Evolutionary conservation across 495 filamentous ascomycete genomes (phyloP), one percentile per base, ranked within the genome.

Genomic region (Penicillium bovifimosum): DNA sequence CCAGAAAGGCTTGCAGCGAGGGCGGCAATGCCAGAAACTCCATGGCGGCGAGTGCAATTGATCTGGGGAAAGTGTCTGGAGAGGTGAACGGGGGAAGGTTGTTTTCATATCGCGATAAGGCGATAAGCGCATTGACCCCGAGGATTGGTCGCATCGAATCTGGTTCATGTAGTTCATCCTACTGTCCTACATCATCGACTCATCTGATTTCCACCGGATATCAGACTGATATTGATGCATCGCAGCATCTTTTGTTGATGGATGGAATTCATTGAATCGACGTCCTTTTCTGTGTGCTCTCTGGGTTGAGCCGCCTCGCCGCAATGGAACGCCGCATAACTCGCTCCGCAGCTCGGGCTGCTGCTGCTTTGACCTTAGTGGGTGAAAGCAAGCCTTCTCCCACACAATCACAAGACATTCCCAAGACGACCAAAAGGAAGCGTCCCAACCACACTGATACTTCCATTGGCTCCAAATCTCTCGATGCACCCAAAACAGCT

Each of bases 11-110:
- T 17, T 55, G 60, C 18, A 72, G 17, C 8, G 50, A 52, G 10
- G 55, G 60, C n/a, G 66, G 66, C 9, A 71, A 48, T 32, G 60
- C 38, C 17, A 66, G 56, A n/a, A 42, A 54, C 13, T 63, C 67
- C 70, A 74, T 74, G 67, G 59, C 35, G 20, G 41, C 39, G 18
- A 49, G 50, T 43, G 45, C 28, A 53, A 50, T 52, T 59, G 58
- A 33, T 39, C 51, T 50, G 4, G 34, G 51, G 46, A 51, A 48
- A 43, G 35, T 39, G 41, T 41, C 13, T 18, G 26, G 36, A 45
- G 28, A 18, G 45, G 55, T 11, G 13, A 41, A 26, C 45, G 52
- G 17, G 42, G 38, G 42, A 32, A n/a, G 11, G 59, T 53, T 51
- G 41, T 40, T 27, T 27, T 36, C 20, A 24, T 24, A 24, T 24